Percentiles rank a stretch among this genome's conserved stretches.
phyloP scores from a whole-genome alignment of 345 rosid species.

The Lenwebbia sp. region DNA sequence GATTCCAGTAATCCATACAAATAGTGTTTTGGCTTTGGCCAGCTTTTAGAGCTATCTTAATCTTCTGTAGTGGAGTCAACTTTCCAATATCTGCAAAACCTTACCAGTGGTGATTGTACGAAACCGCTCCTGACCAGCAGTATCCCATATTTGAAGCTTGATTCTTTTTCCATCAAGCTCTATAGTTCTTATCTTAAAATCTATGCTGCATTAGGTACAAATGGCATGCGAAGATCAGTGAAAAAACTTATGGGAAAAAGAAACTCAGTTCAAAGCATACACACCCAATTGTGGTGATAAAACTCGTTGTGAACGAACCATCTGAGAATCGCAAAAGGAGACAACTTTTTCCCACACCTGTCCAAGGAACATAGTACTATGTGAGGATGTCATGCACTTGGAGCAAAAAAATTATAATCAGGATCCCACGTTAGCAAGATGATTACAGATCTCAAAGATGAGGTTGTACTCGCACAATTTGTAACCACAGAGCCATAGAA shows the following conservation, averaged over 20 bases:
- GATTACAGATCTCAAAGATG: not conserved
- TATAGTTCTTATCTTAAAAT: slow-evolving; percentile 45
- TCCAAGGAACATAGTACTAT: not conserved
- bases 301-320: slow-evolving; percentile 87
- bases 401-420: not conserved
- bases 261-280: not conserved
- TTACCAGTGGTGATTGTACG: slow-evolving; percentile 47
- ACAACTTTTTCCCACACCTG: slow-evolving; percentile 95
- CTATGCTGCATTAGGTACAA: slow-evolving; percentile 19
- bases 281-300: slow-evolving; percentile 86
- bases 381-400: not conserved
- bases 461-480: not conserved
- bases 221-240: not conserved
- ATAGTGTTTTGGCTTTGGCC: not conserved
- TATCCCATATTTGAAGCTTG: slow-evolving; percentile 47
- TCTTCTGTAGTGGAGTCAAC: not conserved
- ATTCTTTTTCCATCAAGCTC: slow-evolving; percentile 44
- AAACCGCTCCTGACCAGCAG: slow-evolving; percentile 48
- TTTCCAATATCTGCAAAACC: not conserved
- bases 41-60: not conserved
- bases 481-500: not conserved
- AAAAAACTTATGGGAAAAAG: not conserved
- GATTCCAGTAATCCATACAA: not conserved
- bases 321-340: slow-evolving; percentile 81
- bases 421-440: not conserved